Evolutionary conservation across 1,284 basidiomycete species (phyloP), one percentile per base, ranked within the genome.

Genomic region (Cryptococcus sp.): DNA sequence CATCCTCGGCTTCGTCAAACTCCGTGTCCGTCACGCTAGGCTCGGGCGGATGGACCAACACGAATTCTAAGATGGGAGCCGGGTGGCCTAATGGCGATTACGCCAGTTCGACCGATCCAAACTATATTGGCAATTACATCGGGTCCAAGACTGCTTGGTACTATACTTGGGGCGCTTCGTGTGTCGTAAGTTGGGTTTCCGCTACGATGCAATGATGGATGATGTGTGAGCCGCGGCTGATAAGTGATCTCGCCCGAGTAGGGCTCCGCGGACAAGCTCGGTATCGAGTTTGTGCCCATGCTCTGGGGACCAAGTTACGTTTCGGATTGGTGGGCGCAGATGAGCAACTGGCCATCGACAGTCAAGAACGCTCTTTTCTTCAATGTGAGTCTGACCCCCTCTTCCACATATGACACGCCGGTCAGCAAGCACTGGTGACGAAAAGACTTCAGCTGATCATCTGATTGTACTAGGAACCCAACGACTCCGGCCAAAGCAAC

Each of bases 1-100:
- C 57, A 44, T 23, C 61, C n/a, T 45, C 62, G 15, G 20, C 54
- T 45, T 44, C 57, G 47, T 45, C 44, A 42, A 35, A 53, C 27
- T 54, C 53, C 35, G 50, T 62, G 31, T 25, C 54, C 5, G 35
- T 27, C 10, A 22, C 61, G 10, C 59, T 60, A n/a, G 51, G 54
- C 7, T 58, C 60, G 23, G 59, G 64, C 22, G 69, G 69, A 47
- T 69, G 59, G 61, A 56, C 42, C 46, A 68, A 72, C 64, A 31
- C 59, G 6, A 65, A 70, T 25, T 73, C 78, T 54, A 89, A 89
- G 78, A 79, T 83, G 20, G 85, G 87, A 66, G 67, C 86, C 41
- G 85, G 83, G 17, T 90, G 87, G 86, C 81, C 85, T 53, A 84
- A 85, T 66, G 82, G 81, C 51, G 77, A 84, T 65, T 78, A 71